phyloP scores from a whole-genome alignment of 1,284 basidiomycete species.

The Pyrrhoderma lamaoense region DNA sequence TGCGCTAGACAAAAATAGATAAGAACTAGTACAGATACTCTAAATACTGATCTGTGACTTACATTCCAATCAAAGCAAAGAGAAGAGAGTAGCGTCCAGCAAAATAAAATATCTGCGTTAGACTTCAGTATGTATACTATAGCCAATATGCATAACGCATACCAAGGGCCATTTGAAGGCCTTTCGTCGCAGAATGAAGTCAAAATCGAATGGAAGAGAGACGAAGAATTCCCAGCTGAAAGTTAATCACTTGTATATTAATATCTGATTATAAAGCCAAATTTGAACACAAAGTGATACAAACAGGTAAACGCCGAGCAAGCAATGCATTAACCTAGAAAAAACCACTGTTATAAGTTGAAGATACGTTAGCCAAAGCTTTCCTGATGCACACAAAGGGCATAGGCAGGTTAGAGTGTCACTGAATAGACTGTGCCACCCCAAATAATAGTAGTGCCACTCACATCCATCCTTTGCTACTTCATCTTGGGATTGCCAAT shows the following conservation, averaged over 20 bases:
- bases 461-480: conserved; percentile 16
- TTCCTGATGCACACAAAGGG: background rate
- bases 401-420: background rate
- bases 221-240: conserved; percentile 58
- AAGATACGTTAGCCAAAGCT: conserved; percentile 14
- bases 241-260: background rate
- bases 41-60: conserved; percentile 7
- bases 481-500: conserved; percentile 14
- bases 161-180: conserved; percentile 61
- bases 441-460: background rate
- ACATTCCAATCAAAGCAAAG: conserved; percentile 68
- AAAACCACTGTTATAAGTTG: conserved; percentile 41
- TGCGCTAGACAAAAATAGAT: conserved; percentile 30
- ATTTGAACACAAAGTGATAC: conserved; percentile 20
- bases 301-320: conserved; percentile 64
- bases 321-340: conserved; percentile 55
- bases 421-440: conserved; percentile 3
- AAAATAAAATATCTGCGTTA: conserved; percentile 63
- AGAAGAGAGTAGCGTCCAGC: conserved; percentile 62
- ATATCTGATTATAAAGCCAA: background rate
- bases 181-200: conserved; percentile 50
- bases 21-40: conserved; percentile 2
- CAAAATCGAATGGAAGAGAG: conserved; percentile 63
- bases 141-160: conserved; percentile 14
- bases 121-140: background rate